phyloP scores from a whole-genome alignment of 2,329 filamentous ascomycete species.

The Monilinia fructicola region DNA sequence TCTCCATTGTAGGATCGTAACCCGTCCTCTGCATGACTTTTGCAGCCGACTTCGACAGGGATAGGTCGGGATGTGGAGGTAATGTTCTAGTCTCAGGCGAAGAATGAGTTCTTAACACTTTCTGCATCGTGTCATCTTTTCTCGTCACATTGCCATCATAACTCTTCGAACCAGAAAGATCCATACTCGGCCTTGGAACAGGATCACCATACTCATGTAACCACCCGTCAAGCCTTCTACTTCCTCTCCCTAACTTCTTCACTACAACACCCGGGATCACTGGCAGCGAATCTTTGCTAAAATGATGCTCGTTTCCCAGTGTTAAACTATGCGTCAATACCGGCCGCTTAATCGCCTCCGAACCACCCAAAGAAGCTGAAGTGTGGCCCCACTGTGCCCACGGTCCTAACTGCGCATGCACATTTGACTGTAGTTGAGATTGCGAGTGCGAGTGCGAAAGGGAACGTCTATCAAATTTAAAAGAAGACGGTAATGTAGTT shows the following conservation, averaged over 20 bases:
- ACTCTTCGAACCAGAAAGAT: not conserved
- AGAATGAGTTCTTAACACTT: conserved; percentile 5
- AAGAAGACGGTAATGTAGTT: not conserved
- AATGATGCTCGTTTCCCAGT: not conserved
- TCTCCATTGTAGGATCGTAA: conserved; percentile 25
- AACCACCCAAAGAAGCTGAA: conserved; percentile 12
- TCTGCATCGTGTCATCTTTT: not conserved
- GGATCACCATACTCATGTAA: conserved; percentile 18
- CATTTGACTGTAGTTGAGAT: not conserved
- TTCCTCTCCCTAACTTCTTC: not conserved
- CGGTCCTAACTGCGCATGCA: not conserved
- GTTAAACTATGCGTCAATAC: not conserved
- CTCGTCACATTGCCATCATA: not conserved
- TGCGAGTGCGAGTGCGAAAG: not conserved
- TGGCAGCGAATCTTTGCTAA: conserved; percentile 2
- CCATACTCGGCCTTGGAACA: conserved; percentile 11
- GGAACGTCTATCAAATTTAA: not conserved
- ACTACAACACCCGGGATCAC: not conserved
- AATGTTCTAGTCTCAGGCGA: conserved; percentile 15
- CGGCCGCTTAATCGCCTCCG: not conserved
- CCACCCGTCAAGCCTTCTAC: conserved; percentile 21
- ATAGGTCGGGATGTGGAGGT: conserved; percentile 7
- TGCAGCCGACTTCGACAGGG: conserved; percentile 27
- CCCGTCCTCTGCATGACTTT: conserved; percentile 34
- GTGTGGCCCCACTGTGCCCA: conserved; percentile 11